Base-by-base conservation (phyloP, 2,329 filamentous ascomycete species). In the Monosporascus sp. region DNA sequence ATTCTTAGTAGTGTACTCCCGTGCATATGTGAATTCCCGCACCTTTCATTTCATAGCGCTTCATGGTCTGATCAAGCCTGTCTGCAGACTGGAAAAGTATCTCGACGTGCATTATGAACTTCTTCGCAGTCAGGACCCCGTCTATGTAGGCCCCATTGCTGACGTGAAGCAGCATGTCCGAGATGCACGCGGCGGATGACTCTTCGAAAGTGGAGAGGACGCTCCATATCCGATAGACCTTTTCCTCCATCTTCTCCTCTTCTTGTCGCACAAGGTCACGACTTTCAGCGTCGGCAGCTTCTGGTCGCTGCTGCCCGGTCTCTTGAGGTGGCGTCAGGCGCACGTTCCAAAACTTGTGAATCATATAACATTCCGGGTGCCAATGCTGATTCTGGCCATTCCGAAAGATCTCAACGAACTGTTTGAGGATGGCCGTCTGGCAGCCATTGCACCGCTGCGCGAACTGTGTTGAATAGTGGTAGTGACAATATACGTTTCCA, bases 341-440 rank as follows among this genome's bases (percentile, higher is more conserved):
- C 55, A 99, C 94, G 68, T 97, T 99, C 94, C 94, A 99, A 72
- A 97, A 99, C 67, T 99, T 99, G 75, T 99, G 94, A 58, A 99
- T 99, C 94, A 99, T 99, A 73, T 99, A 99, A 72, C 94, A 99
- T 72, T 99, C 94, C 2, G 94, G 94, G 68, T 99, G 94, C 94
- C 94, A 99, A 70, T 99, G 94, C 67, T 99, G 94, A 68, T 97
- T 97, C 69, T 96, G 89, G 2, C 93, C 93, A 71, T 97, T 97
- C 63, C 94, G 87, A 73, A 92, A 99, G 57, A 99, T 97, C 72
- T 99, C 94, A 56, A 99, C 94, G 70, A 99, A 99, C 70, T 99
- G 94, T 75, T 99, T 99, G 44, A 99, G 78, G 58, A 99, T 99
- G 50, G 94, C 91, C 3, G 93, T 97, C 66, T 96, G 91, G 66